Percentiles rank a stretch among this genome's conserved stretches.
phyloP scores from a whole-genome alignment of 352 stramenopile genomes.

The Phytopythium mirpurense region DNA sequence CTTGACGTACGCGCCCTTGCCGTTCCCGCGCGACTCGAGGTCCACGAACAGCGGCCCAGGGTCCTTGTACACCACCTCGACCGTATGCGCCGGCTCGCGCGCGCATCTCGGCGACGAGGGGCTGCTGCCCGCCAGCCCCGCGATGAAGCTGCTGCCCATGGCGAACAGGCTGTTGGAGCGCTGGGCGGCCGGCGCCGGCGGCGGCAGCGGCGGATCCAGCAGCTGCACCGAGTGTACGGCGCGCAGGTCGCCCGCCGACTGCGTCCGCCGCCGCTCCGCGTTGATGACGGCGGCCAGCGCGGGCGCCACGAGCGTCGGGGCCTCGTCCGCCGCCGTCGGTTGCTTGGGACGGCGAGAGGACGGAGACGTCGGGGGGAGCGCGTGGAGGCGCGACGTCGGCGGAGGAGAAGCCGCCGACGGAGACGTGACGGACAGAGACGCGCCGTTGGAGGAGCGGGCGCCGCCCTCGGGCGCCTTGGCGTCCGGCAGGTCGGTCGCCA shows the following conservation, averaged over 20 bases:
- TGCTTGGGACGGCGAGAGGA: not conserved
- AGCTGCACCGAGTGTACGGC: constrained; percentile 4
- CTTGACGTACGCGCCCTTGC: constrained; percentile 65
- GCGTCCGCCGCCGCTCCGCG: constrained; percentile 37
- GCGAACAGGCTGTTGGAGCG: constrained; percentile 30
- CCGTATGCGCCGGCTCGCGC: constrained; percentile 17
- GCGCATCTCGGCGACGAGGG: constrained; percentile 14
- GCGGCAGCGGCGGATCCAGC: constrained; percentile 5
- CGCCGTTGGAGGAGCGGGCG: not conserved
- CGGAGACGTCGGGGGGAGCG: not conserved
- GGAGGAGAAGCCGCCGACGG: not conserved
- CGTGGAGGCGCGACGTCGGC: not conserved
- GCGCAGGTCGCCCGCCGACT: constrained; percentile 42
- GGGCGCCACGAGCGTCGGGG: not conserved
- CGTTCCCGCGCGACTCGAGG: constrained; percentile 67
- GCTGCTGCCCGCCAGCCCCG: constrained; percentile 21
- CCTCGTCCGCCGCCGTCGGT: not conserved
- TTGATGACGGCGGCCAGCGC: not conserved
- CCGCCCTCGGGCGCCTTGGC: not conserved
- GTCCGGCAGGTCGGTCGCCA: constrained; percentile 8
- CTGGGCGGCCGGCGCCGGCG: constrained; percentile 5
- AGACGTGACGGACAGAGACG: not conserved
- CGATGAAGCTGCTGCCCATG: constrained; percentile 44
- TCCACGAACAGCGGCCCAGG: constrained; percentile 60
- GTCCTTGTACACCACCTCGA: constrained; percentile 47